phyloP scores from a whole-genome alignment of 352 stramenopile species.

The Sclerospora graminicola region DNA sequence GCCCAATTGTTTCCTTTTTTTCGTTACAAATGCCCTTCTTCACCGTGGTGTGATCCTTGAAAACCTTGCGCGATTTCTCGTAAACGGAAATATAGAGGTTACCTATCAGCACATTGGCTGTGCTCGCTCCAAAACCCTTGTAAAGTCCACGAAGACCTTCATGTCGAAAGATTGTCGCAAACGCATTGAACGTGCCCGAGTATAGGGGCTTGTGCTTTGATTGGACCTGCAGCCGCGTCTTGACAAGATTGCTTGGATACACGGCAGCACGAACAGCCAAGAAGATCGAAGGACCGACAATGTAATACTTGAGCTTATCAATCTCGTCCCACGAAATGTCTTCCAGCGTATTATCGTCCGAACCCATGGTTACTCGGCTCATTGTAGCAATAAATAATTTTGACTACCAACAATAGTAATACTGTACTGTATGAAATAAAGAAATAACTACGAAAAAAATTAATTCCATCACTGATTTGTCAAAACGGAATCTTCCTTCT shows the following conservation, averaged over 20 bases:
- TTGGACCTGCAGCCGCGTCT: conserved; percentile 84
- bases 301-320: conserved; percentile 81
- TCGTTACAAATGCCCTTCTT: not conserved
- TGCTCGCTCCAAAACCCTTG: conserved; percentile 83
- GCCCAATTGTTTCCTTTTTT: not conserved
- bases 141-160: conserved; percentile 74
- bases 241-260: conserved; percentile 84
- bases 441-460: no score
- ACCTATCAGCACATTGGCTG: conserved; percentile 74
- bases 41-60: conserved; percentile 45
- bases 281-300: conserved; percentile 77
- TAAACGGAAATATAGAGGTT: conserved; percentile 88
- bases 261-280: conserved; percentile 70
- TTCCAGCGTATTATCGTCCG: conserved; percentile 33
- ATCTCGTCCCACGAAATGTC: conserved; percentile 87
- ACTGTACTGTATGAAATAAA: no score
- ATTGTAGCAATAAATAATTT: not conserved
- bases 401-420: no score
- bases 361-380: conserved; percentile 12
- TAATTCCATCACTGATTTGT: no score
- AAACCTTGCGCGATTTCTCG: conserved; percentile 69
- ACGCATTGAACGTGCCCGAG: conserved; percentile 72
- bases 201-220: conserved; percentile 60
- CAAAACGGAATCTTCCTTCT: not conserved
- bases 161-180: conserved; percentile 70